These are phyloP conservation scores for Heliamphora exappendiculata DNA, from an alignment of 148 eudicot genomes.

Conservation along the genomic window DNA sequence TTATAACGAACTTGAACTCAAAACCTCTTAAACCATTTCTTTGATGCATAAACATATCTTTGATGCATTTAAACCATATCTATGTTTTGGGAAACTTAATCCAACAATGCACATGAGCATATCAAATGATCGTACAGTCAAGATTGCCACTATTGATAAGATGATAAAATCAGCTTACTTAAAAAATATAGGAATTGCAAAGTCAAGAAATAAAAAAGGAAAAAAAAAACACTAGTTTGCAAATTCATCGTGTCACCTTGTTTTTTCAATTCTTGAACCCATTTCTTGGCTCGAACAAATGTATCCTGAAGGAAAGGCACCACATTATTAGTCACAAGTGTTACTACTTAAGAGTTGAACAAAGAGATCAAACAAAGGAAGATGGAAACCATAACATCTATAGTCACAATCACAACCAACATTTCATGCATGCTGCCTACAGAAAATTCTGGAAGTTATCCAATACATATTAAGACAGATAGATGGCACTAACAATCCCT, in stretches of 20 bases:
- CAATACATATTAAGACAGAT: not conserved
- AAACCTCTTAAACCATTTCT: not conserved
- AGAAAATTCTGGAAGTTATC: not conserved
- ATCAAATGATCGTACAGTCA: not conserved
- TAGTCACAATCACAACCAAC: not conserved
- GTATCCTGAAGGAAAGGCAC: constrained; percentile 28
- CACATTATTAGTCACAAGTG: not conserved
- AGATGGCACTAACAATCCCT: not conserved
- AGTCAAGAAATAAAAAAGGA: constrained; percentile 3
- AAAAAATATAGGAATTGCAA: not conserved
- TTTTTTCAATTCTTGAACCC: constrained; percentile 42
- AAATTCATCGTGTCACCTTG: constrained; percentile 27
- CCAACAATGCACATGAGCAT: not conserved
- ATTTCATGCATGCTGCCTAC: not conserved
- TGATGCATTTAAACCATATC: not conserved
- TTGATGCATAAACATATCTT: not conserved
- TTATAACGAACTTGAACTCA: not conserved
- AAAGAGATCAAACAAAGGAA: not conserved
- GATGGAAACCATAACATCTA: not conserved
- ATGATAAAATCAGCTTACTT: not conserved
- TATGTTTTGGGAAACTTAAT: not conserved
- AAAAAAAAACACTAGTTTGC: not conserved
- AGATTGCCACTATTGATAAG: not conserved
- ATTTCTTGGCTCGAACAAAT: constrained; percentile 40
- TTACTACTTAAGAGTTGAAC: not conserved